Evolutionary conservation across 2,329 filamentous ascomycete species (phyloP).

Genomic region (Pyrenophora seminiperda): DNA sequence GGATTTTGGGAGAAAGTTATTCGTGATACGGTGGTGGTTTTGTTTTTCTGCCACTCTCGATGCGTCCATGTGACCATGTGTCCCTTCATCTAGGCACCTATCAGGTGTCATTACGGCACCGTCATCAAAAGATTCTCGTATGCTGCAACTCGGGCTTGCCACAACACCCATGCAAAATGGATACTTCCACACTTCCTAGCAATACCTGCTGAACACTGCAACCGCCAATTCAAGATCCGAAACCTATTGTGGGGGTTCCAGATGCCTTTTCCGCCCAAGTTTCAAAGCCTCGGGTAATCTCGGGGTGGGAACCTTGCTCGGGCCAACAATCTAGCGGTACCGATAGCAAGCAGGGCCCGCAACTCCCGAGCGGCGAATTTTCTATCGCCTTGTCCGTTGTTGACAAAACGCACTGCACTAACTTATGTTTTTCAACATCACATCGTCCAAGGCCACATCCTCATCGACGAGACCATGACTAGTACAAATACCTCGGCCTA

Average conservation of each 20-base stretch:
- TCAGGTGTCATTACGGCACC: neutral
- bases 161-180: no score
- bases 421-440: no score
- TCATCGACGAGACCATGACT: no score
- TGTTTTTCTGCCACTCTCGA: neutral
- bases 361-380: slow-evolving; percentile 24
- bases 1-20: slow-evolving; percentile 13
- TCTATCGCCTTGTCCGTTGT: slow-evolving; percentile 20
- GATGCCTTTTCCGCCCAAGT: slow-evolving; percentile 24
- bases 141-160: slow-evolving; percentile 18
- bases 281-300: slow-evolving; percentile 24
- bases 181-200: slow-evolving; percentile 22
- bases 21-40: slow-evolving; percentile 1
- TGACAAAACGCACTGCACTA: no score
- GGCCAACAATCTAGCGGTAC: slow-evolving; percentile 24
- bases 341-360: slow-evolving; percentile 19
- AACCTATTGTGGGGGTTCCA: slow-evolving; percentile 28
- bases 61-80: no score
- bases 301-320: slow-evolving; percentile 18
- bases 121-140: no score
- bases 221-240: slow-evolving; percentile 15
- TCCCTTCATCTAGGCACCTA: no score
- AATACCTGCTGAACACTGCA: slow-evolving; percentile 17
- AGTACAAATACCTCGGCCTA: no score
- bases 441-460: no score